Evolutionary conservation across 1,284 basidiomycete genomes (phyloP).

Genomic region (Phellinidium pouzarii): DNA sequence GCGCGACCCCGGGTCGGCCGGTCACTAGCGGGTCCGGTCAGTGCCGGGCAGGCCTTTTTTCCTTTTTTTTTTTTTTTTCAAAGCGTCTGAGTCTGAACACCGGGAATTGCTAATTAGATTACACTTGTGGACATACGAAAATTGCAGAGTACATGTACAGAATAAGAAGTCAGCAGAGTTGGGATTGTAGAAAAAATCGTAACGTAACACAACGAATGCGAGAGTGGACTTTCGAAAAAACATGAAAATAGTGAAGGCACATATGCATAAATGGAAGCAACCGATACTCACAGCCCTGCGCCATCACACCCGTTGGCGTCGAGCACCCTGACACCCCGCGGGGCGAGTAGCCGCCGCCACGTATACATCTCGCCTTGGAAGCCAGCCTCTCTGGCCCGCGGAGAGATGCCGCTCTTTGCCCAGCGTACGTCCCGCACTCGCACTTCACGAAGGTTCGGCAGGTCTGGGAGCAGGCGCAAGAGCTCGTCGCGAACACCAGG

Average conservation of each 20-base stretch:
- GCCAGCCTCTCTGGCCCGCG: slow-evolving; percentile 58
- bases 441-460: slow-evolving; percentile 51
- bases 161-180: neutral
- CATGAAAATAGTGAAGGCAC: neutral
- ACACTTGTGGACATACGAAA: neutral
- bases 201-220: neutral
- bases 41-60: too few relatives aligned
- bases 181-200: neutral
- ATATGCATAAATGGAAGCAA: neutral
- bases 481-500: slow-evolving; percentile 47
- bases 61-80: too few relatives aligned
- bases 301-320: slow-evolving; percentile 42
- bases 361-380: slow-evolving; percentile 71
- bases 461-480: slow-evolving; percentile 45
- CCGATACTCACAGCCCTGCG: neutral
- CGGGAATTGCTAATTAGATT: neutral
- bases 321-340: slow-evolving; percentile 51
- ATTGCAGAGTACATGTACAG: neutral
- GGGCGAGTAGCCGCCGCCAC: slow-evolving; percentile 55
- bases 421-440: slow-evolving; percentile 65
- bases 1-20: too few relatives aligned
- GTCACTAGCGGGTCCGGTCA: too few relatives aligned
- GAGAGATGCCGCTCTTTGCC: slow-evolving; percentile 58
- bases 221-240: neutral
- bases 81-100: too few relatives aligned